Evolutionary conservation across 495 filamentous ascomycete species (phyloP).

Genomic region (Alectoria sarmentosa): DNA sequence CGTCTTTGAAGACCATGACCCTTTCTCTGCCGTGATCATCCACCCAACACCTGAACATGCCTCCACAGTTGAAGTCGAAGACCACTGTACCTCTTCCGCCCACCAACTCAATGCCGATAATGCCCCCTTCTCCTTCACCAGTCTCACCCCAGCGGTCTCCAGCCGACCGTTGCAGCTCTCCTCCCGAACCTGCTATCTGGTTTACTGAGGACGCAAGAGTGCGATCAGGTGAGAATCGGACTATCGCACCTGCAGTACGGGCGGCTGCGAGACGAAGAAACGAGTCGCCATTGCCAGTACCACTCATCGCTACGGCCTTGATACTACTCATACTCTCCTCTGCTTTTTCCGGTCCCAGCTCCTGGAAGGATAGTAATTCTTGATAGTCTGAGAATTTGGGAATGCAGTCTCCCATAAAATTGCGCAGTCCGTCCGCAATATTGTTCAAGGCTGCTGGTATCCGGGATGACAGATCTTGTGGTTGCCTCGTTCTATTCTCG

Average conservation of each 20-base stretch:
- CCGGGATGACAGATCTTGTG: background rate
- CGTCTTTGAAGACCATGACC: slow-evolving; percentile 56
- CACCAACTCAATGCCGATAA: slow-evolving; percentile 75
- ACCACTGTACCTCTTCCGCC: slow-evolving; percentile 49
- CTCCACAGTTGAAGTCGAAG: slow-evolving; percentile 78
- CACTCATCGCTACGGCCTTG: slow-evolving; percentile 64
- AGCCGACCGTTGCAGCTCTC: slow-evolving; percentile 70
- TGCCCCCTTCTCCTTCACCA: slow-evolving; percentile 77
- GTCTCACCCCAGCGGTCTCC: slow-evolving; percentile 67
- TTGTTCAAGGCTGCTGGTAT: background rate
- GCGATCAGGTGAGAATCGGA: slow-evolving; percentile 47
- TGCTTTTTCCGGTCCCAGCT: slow-evolving; percentile 10
- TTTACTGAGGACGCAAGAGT: slow-evolving; percentile 45
- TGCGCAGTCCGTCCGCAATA: slow-evolving; percentile 32
- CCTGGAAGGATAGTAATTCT: slow-evolving; percentile 2
- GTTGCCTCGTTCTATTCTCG: background rate
- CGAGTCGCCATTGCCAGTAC: slow-evolving; percentile 79
- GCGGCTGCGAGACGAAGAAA: slow-evolving; percentile 70
- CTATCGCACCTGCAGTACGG: slow-evolving; percentile 64
- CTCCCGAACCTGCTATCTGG: slow-evolving; percentile 59
- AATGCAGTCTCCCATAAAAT: slow-evolving; percentile 13
- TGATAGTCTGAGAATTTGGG: slow-evolving; percentile 10
- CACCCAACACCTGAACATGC: slow-evolving; percentile 82
- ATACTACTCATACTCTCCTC: slow-evolving; percentile 15
- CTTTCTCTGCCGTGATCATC: slow-evolving; percentile 54